These are phyloP conservation scores for Cardamine resedifolia DNA, from an alignment of 345 rosid species.

Conservation along the genomic window DNA sequence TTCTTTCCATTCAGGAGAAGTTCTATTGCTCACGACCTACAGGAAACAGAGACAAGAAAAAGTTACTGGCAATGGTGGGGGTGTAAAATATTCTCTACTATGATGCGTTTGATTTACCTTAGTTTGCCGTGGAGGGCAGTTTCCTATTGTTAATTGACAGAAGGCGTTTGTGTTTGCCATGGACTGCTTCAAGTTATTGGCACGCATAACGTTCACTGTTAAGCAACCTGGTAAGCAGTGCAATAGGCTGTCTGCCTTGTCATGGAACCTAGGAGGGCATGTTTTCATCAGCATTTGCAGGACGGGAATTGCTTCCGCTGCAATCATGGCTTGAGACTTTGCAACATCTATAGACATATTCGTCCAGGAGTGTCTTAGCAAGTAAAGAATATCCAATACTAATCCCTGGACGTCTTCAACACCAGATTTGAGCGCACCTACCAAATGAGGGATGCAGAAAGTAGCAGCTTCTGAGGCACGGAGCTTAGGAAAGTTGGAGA, in stretches of 20 bases:
- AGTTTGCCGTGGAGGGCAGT: conserved; percentile 81
- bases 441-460: conserved; percentile 77
- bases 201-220: conserved; percentile 76
- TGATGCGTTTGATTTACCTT: conserved; percentile 47
- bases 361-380: conserved; percentile 83
- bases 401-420: conserved; percentile 73
- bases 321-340: conserved; percentile 78
- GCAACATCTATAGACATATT: conserved; percentile 73
- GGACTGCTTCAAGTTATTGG: conserved; percentile 79
- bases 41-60: not conserved
- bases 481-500: conserved; percentile 81
- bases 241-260: conserved; percentile 75
- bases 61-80: not conserved
- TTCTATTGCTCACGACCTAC: conserved; percentile 73
- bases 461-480: conserved; percentile 91
- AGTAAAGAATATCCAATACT: conserved; percentile 72
- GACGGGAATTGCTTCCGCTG: conserved; percentile 82
- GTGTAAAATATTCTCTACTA: not conserved
- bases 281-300: conserved; percentile 81
- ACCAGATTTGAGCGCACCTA: conserved; percentile 75
- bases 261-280: conserved; percentile 82
- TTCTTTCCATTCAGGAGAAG: conserved; percentile 85
- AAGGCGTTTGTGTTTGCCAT: conserved; percentile 81
- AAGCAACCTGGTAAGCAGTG: conserved; percentile 93
- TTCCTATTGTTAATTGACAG: conserved; percentile 80